phyloP scores from a whole-genome alignment of 2,329 filamentous ascomycete species.

The Bipolaris sorokiniana region DNA sequence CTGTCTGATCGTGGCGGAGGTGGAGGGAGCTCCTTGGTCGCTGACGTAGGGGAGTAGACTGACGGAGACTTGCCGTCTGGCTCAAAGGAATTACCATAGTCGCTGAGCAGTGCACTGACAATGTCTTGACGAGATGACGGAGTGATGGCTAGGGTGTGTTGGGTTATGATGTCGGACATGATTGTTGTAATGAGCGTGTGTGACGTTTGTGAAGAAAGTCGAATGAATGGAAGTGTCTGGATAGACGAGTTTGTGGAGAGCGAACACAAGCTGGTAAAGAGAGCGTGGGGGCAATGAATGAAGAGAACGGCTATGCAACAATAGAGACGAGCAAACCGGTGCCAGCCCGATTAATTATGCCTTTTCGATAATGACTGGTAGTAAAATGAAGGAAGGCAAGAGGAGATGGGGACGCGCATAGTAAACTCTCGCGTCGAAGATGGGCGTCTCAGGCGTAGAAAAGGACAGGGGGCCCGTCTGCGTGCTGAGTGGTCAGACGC shows the following conservation, averaged over 20 bases:
- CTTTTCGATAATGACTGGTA: conserved; percentile 18
- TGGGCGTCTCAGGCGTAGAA: conserved; percentile 44
- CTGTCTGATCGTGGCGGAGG: conserved; percentile 37
- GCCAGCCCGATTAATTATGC: conserved; percentile 31
- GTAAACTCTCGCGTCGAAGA: conserved; percentile 32
- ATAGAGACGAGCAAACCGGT: conserved; percentile 23
- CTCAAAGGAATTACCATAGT: conserved; percentile 45
- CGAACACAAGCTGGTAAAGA: conserved; percentile 8
- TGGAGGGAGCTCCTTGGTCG: conserved; percentile 41
- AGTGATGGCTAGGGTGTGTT: conserved; percentile 31
- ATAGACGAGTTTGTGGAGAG: conserved; percentile 16
- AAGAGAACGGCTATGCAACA: conserved; percentile 27
- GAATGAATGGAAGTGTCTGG: conserved; percentile 14
- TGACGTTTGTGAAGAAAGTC: not conserved
- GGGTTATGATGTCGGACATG: conserved; percentile 39
- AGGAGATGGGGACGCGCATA: conserved; percentile 26
- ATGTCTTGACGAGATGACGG: conserved; percentile 46
- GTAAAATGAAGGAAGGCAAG: conserved; percentile 24
- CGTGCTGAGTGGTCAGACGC: conserved; percentile 30
- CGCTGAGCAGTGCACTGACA: conserved; percentile 47
- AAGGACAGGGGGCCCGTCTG: conserved; percentile 39
- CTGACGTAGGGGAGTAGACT: conserved; percentile 29
- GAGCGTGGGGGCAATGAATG: conserved; percentile 1
- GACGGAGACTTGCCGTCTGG: conserved; percentile 32
- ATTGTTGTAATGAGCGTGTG: conserved; percentile 12